These are phyloP conservation scores for Trapa bicornis DNA, from an alignment of 345 rosid species.

Conservation along the genomic window DNA sequence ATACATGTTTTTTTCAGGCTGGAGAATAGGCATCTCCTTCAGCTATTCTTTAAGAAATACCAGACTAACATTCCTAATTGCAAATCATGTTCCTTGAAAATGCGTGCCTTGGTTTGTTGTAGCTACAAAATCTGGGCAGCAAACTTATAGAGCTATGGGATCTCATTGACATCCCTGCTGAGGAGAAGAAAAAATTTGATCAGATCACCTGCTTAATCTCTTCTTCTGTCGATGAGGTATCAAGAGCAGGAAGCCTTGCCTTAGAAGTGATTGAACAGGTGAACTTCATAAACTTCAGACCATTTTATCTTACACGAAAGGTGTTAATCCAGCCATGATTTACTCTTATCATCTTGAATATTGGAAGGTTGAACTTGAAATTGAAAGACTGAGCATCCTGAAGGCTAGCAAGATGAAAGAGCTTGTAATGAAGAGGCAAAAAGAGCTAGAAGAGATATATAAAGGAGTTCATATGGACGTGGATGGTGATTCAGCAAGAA, in stretches of 20 bases:
- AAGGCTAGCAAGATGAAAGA: constrained; percentile 84
- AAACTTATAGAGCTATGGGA: constrained; percentile 56
- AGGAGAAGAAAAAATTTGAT: constrained; percentile 42
- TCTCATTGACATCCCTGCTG: constrained; percentile 55
- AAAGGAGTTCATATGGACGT: constrained; percentile 60
- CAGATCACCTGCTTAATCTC: constrained; percentile 35
- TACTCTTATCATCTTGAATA: not conserved
- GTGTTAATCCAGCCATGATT: not conserved
- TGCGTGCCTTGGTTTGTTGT: not conserved
- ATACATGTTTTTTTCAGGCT: too few relatives aligned
- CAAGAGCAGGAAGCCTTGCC: constrained; percentile 47
- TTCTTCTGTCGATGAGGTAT: constrained; percentile 36
- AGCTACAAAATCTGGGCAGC: constrained; percentile 67
- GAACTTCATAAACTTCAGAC: not conserved
- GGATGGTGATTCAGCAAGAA: constrained; percentile 55
- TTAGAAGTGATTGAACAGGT: constrained; percentile 66
- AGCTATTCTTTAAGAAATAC: too few relatives aligned
- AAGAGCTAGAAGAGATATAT: constrained; percentile 70
- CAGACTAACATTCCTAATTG: not conserved
- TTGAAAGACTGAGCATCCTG: constrained; percentile 46
- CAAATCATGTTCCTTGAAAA: not conserved
- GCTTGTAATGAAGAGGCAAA: constrained; percentile 67
- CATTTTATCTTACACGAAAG: not conserved
- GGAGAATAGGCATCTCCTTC: too few relatives aligned
- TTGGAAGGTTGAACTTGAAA: constrained; percentile 51